Evolutionary conservation across 192 early-diverging fungal genomes (phyloP).

Genomic region (Entrophospora sp.): DNA sequence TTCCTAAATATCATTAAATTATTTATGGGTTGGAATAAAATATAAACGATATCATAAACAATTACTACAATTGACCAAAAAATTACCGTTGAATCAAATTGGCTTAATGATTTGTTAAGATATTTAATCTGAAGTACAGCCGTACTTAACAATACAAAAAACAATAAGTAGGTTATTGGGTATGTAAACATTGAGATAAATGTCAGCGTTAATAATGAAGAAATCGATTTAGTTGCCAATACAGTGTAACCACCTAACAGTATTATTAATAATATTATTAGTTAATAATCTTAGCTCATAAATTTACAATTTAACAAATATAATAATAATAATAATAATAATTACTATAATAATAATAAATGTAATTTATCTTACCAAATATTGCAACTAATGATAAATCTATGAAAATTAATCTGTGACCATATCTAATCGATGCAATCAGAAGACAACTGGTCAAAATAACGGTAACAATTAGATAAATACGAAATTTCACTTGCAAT

Average conservation of each 20-base stretch:
- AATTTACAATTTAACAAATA: too few relatives aligned
- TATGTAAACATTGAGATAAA: slow-evolving; percentile 57
- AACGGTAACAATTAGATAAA: slow-evolving; percentile 44
- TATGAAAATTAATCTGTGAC: slow-evolving; percentile 46
- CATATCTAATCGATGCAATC: slow-evolving; percentile 38
- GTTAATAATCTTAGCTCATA: too few relatives aligned
- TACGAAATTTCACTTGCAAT: slow-evolving; percentile 38
- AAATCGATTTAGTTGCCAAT: slow-evolving; percentile 58
- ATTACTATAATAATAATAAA: neutral
- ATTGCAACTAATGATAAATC: slow-evolving; percentile 60
- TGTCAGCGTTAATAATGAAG: slow-evolving; percentile 53
- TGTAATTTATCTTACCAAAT: slow-evolving; percentile 40
- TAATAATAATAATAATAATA: neutral
- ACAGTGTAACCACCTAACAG: slow-evolving; percentile 66
- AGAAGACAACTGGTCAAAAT: slow-evolving; percentile 27
- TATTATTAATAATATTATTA: too few relatives aligned
- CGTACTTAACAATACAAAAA: slow-evolving; percentile 49
- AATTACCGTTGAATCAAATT: slow-evolving; percentile 51
- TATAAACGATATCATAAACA: neutral
- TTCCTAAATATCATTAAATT: slow-evolving; percentile 28
- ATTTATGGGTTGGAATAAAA: neutral
- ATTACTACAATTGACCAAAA: neutral
- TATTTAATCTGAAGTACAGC: slow-evolving; percentile 58
- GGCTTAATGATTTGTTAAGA: slow-evolving; percentile 56
- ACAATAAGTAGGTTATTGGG: slow-evolving; percentile 53